Evolutionary conservation across 352 stramenopile genomes (phyloP), one percentile per base, ranked within the genome.

Genomic region (Phytopythium chamaehyphon): DNA sequence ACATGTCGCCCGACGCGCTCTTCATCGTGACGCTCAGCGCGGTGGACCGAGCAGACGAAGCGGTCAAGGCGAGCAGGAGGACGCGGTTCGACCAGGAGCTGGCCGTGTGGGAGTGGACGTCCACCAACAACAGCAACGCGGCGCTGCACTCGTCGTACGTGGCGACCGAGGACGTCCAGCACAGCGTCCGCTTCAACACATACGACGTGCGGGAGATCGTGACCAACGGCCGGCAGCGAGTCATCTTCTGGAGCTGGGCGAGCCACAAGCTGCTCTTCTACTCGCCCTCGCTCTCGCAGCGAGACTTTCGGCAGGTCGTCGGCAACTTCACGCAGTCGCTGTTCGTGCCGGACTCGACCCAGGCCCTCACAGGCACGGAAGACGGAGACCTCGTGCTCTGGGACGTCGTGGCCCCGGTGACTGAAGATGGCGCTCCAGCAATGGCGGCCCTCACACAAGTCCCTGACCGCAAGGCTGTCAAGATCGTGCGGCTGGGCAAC

Each of bases 211-310:
- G 75, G 33, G 80, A 97, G 53, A 69, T 98, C n/a, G 75, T 97
- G 19, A 94, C 90, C 24, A 97, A 83, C 10, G 88, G 90, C 18
- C 59, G 68, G 11, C 73, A 93, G 60, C 76, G 81, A 40, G 86
- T 97, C 21, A 85, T 91, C 37, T 96, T 97, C 59, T 97, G 87
- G 89, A 90, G 85, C 57, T 96, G 83, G 89, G 63, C 82, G 47
- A 64, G 86, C 44, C 77, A 84, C 59, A 70, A 73, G 35, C 59
- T 97, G 54, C 67, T 88, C 8, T 92, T 89, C 47, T 93, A 94
- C 55, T 89, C 77, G 55, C 83, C 83, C 19, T 89, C 78, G n/a
- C 57, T 96, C 3, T 84, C 82, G 4, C 82, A 90, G 39, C 82
- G 74, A 19, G 81, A 95, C 61, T 90, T 94, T 28, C 80, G 78